Conservation (phyloP, 768 basidiomycete species). For the Amanita phalloides region DNA sequence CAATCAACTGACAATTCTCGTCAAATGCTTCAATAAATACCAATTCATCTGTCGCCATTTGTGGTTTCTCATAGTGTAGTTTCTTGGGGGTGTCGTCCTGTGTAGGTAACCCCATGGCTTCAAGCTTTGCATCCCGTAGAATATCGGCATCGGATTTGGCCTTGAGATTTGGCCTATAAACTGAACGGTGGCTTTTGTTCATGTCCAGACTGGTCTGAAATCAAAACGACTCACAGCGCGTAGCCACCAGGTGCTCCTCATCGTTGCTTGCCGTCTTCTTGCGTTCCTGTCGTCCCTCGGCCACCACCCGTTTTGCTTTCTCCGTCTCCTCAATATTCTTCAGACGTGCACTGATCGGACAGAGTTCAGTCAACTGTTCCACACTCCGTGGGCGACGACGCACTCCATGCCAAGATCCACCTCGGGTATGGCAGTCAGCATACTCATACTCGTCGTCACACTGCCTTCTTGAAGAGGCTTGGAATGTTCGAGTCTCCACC, state of each 20-base stretch:
- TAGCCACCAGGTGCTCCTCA: constrained; percentile 76
- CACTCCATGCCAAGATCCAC: constrained; percentile 99
- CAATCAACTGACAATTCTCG: background rate
- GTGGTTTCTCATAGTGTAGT: constrained; percentile 46
- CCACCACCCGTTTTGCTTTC: constrained; percentile 83
- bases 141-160: constrained; percentile 85
- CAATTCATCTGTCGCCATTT: constrained; percentile 87
- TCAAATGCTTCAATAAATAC: constrained; percentile 29
- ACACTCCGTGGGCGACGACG: constrained; percentile 21
- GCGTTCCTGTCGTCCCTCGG: constrained; percentile 57
- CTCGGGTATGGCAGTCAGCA: constrained; percentile 97
- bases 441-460: constrained; percentile 86
- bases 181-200: constrained; percentile 24
- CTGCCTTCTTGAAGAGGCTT: constrained; percentile 76
- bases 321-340: constrained; percentile 98
- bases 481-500: constrained; percentile 49
- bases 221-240: constrained; percentile 60
- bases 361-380: constrained; percentile 1
- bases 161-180: constrained; percentile 76
- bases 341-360: constrained; percentile 54
- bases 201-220: background rate
- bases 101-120: constrained; percentile 70
- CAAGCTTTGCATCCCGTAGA: constrained; percentile 76
- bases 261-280: constrained; percentile 42
- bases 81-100: constrained; percentile 37